Conservation (phyloP, 2,329 filamentous ascomycete species). For the Penicillium digitatum region DNA sequence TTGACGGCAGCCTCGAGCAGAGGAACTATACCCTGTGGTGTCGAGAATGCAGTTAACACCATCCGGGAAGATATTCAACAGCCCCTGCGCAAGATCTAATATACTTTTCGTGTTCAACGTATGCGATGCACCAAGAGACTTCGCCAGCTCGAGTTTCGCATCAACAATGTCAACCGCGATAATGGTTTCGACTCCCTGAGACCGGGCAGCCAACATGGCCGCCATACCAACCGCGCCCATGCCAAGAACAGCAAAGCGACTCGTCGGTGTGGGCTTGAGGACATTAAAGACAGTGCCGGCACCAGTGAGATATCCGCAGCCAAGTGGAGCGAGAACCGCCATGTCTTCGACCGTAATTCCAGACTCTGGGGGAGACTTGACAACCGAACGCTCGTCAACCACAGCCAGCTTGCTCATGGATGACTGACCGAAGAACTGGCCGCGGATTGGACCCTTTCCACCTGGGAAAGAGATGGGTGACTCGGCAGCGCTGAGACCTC, state of each 20-base stretch:
- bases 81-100: conserved; percentile 25
- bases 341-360: conserved; percentile 21
- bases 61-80: conserved; percentile 27
- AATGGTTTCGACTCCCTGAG: conserved; percentile 27
- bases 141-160: conserved; percentile 43
- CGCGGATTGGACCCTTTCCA: conserved; percentile 20
- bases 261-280: conserved; percentile 20
- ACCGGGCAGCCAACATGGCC: conserved; percentile 21
- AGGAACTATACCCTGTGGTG: conserved; percentile 28
- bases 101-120: conserved; percentile 35
- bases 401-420: conserved; percentile 33
- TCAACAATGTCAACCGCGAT: conserved; percentile 48
- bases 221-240: conserved; percentile 28
- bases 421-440: conserved; percentile 38
- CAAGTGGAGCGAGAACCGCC: conserved; percentile 27
- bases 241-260: conserved; percentile 27
- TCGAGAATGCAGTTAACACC: conserved; percentile 33
- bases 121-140: conserved; percentile 45
- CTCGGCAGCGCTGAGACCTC: conserved; percentile 13
- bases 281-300: conserved; percentile 33
- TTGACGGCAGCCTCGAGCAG: conserved; percentile 32
- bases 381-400: conserved; percentile 27
- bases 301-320: conserved; percentile 34
- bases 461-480: conserved; percentile 21
- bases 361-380: conserved; percentile 21